These are phyloP conservation scores for Naganishia kalamii DNA, from an alignment of 768 basidiomycete species.

Conservation along the genomic window DNA sequence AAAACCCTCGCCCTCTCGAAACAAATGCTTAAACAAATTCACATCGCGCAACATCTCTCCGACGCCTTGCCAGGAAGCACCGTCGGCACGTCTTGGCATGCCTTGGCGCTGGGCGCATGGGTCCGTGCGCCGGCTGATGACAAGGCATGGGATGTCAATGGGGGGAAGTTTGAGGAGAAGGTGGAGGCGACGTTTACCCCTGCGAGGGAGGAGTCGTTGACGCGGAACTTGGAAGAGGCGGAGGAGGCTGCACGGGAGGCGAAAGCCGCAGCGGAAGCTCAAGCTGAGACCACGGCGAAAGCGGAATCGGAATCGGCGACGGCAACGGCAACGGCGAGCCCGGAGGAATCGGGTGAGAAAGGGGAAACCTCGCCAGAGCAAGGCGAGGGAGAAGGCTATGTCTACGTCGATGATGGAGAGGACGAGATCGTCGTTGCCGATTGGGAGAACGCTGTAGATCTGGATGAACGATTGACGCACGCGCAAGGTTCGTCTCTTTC, in stretches of 20 bases:
- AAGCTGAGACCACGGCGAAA: neutral
- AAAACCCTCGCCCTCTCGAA: neutral
- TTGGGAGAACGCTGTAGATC: neutral
- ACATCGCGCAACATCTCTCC: neutral
- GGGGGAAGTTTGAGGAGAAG: neutral
- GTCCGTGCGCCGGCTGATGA: neutral
- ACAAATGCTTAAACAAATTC: neutral
- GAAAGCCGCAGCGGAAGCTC: neutral
- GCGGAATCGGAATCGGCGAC: neutral
- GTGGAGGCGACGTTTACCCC: neutral
- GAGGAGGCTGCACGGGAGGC: neutral
- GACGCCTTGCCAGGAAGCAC: neutral
- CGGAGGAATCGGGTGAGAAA: neutral
- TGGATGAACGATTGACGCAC: neutral
- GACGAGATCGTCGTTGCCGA: neutral
- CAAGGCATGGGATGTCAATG: neutral
- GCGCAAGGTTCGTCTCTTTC: neutral
- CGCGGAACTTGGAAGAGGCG: constrained; percentile 1
- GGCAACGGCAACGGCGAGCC: too few relatives aligned
- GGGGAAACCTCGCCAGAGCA: neutral
- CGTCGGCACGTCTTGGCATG: neutral
- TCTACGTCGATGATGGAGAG: neutral
- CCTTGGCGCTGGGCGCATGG: neutral
- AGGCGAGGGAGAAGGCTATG: neutral
- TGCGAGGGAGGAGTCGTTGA: constrained; percentile 4